Percentiles rank a stretch among this genome's conserved stretches.
These are phyloP conservation scores for Penicillium subrubescens DNA, from an alignment of 495 filamentous ascomycete species.

Conservation along the genomic window DNA sequence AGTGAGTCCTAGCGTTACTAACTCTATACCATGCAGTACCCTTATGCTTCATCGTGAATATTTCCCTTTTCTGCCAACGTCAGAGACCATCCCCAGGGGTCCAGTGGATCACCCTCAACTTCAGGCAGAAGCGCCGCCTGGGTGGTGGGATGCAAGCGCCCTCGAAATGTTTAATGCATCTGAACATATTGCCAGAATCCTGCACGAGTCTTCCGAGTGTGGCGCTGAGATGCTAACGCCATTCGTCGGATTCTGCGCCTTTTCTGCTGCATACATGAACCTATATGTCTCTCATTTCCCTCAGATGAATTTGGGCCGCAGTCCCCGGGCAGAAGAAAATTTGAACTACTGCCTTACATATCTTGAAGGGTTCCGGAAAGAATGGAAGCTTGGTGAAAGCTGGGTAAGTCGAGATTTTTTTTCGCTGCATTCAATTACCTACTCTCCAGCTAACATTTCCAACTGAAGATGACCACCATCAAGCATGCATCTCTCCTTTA, in stretches of 20 bases:
- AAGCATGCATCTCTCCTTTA: constrained; percentile 23
- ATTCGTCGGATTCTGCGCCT: constrained; percentile 31
- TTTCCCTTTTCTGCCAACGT: constrained; percentile 26
- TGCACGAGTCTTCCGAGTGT: constrained; percentile 23
- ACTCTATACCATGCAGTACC: constrained; percentile 5
- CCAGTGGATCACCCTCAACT: constrained; percentile 27
- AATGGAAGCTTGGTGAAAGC: constrained; percentile 26
- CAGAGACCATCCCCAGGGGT: constrained; percentile 17
- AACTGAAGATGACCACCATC: constrained; percentile 20
- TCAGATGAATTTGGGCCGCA: constrained; percentile 29
- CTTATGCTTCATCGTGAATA: constrained; percentile 30
- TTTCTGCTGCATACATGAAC: constrained; percentile 31
- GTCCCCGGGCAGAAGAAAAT: constrained; percentile 12
- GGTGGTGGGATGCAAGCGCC: constrained; percentile 29
- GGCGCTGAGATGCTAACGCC: constrained; percentile 21
- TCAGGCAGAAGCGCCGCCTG: constrained; percentile 18
- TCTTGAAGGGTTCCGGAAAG: constrained; percentile 21
- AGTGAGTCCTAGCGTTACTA: neutral
- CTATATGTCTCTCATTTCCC: constrained; percentile 25
- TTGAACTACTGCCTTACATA: constrained; percentile 24
- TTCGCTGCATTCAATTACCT: neutral
- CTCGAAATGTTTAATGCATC: constrained; percentile 22
- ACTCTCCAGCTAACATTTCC: neutral
- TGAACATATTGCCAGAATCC: constrained; percentile 18
- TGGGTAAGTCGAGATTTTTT: constrained; percentile 18